These are phyloP conservation scores for Populus tomentosa DNA, from an alignment of 441 rosid species.

Conservation along the genomic window DNA sequence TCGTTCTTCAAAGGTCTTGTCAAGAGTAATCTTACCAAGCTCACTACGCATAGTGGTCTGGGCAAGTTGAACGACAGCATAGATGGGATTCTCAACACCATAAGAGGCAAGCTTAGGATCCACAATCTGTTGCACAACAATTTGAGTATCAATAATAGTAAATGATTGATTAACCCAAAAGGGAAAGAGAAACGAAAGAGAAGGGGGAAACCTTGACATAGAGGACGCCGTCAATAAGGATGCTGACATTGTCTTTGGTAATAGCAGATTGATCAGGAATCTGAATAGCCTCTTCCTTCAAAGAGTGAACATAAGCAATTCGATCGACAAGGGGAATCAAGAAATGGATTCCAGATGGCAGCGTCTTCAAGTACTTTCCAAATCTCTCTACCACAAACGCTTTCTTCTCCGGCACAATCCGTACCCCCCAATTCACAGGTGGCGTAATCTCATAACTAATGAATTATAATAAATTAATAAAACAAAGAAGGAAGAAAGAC, in stretches of 20 bases:
- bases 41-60: slow-evolving; percentile 98
- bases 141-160: no score
- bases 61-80: slow-evolving; percentile 87
- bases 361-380: no score
- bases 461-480: no score
- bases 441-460: slow-evolving; percentile 48
- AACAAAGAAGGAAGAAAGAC: no score
- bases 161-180: background rate
- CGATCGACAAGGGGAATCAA: no score
- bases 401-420: slow-evolving; percentile 22
- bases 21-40: slow-evolving; percentile 92
- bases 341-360: no score
- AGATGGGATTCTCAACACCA: slow-evolving; percentile 88
- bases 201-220: slow-evolving; percentile 59
- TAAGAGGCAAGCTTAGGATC: slow-evolving; percentile 87
- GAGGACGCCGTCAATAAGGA: slow-evolving; percentile 79
- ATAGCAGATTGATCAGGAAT: no score
- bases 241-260: no score
- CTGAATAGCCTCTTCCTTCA: no score
- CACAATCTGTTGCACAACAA: slow-evolving; percentile 50
- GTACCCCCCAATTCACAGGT: slow-evolving; percentile 24
- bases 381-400: no score
- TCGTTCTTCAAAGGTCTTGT: slow-evolving; percentile 91
- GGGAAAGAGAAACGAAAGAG: background rate
- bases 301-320: no score